A percentile compares a stretch with the other conserved stretches of the same genome.
These are phyloP conservation scores for Aureobasidium lini DNA, from an alignment of 2,329 filamentous ascomycete genomes.

Conservation along the genomic window DNA sequence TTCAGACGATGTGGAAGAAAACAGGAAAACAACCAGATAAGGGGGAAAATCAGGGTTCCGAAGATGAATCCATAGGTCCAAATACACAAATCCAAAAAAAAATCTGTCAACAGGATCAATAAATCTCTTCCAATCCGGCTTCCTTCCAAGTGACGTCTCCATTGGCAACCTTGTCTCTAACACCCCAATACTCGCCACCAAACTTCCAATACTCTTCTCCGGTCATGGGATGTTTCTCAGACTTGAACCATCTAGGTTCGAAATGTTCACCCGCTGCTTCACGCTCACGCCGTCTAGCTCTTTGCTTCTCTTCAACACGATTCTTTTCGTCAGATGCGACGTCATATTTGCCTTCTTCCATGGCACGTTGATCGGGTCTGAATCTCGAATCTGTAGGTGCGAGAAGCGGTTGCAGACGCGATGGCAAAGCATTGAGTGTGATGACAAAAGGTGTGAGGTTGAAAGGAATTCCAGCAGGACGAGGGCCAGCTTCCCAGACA, in stretches of 20 bases:
- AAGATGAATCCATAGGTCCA: background rate
- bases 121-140: conserved; percentile 64
- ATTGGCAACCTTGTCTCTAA: conserved; percentile 57
- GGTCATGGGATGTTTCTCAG: conserved; percentile 65
- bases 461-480: conserved; percentile 83
- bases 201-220: conserved; percentile 89
- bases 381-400: conserved; percentile 92
- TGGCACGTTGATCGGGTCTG: conserved; percentile 88
- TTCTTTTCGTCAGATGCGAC: conserved; percentile 91
- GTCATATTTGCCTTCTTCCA: conserved; percentile 98
- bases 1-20: too few species aligned
- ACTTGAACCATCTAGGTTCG: conserved; percentile 74
- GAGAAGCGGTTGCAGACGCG: conserved; percentile 67
- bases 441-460: conserved; percentile 95
- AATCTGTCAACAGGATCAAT: conserved; percentile 29
- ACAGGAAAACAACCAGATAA: too few species aligned
- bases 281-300: conserved; percentile 62
- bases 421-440: conserved; percentile 85
- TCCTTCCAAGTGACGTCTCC: conserved; percentile 58
- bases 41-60: too few species aligned
- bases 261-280: conserved; percentile 79
- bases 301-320: conserved; percentile 83
- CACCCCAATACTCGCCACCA: conserved; percentile 80
- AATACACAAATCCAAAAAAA: background rate
- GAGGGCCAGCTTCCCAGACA: conserved; percentile 82